Evolutionary conservation across 192 early-diverging fungal genomes (phyloP), one percentile per base, ranked within the genome.

Genomic region (Entomortierella lignicola): DNA sequence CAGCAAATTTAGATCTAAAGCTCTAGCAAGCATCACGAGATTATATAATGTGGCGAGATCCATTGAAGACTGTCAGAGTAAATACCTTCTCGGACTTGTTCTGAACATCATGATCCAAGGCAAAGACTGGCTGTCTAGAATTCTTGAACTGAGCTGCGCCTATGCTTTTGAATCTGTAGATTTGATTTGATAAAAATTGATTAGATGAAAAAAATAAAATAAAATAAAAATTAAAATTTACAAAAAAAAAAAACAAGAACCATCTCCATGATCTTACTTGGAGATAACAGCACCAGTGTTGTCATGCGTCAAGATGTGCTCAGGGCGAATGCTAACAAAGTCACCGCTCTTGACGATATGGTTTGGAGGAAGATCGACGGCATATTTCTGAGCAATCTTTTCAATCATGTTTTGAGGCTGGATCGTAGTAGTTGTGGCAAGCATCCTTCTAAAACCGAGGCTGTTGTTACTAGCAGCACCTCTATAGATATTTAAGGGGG

Each of bases 91-190:
- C 95, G 15, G 90, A 85, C 72, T 89, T 97, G 89, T 98, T 98
- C 77, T 99, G 98, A 54, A 99, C 96, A 83, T 99, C 96, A 79
- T 99, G 98, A 84, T 99, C 98, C 41, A 99, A 86, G 17, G 98
- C 96, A 85, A 97, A 98, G 41, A 99, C 95, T 1, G 94, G 88
- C 82, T 98, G 96, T 20, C 66, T 70, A 15, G 92, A 88, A 73
- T 94, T 88, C 37, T 88, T 85, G 66, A 99, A 91, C 60, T 87
- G 85, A 51, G 92, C 89, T 7, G 96, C 96, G 18, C 96, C 97
- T 58, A 99, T 98, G 69, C 91, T 90, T 65, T 87, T 87, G 84
- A 98, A 99, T 55, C 91, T 95, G 77, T 63, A 23, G 18, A n/a
- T 7, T 37, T 7, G 34, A 37, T 37, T 4, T 10, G 34, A 37